Conservation (phyloP, 768 basidiomycete genomes). For the Rhodocollybia butyracea region DNA sequence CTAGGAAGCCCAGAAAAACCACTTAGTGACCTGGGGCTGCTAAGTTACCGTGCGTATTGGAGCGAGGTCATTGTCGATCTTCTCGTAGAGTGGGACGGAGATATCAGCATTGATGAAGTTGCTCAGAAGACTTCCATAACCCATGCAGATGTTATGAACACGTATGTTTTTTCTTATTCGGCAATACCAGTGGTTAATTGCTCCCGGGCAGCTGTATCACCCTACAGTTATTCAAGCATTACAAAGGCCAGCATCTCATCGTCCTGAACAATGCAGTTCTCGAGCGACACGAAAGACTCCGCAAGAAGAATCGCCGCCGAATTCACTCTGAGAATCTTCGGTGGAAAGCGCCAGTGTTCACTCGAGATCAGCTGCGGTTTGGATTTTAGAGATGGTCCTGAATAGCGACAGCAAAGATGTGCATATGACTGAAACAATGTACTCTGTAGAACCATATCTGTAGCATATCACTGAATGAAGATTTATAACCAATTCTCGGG, state of each 20-base stretch:
- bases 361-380: constrained; percentile 85
- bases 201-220: constrained; percentile 75
- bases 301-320: constrained; percentile 70
- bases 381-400: constrained; percentile 37
- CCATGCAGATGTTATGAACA: constrained; percentile 96
- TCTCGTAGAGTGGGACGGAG: constrained; percentile 70
- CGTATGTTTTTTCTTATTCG: constrained; percentile 56
- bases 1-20: constrained; percentile 98
- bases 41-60: constrained; percentile 96
- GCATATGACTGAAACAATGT: no score
- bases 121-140: constrained; percentile 94
- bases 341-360: constrained; percentile 97
- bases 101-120: constrained; percentile 94
- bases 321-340: constrained; percentile 78
- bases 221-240: constrained; percentile 91
- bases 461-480: no score
- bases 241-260: constrained; percentile 92
- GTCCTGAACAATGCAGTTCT: constrained; percentile 88
- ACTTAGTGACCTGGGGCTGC: constrained; percentile 86
- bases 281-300: constrained; percentile 85
- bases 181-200: constrained; percentile 10
- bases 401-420: no score
- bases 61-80: constrained; percentile 93
- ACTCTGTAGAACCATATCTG: constrained; percentile 1
- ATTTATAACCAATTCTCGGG: not conserved